These are phyloP conservation scores for Calycina marina DNA, from an alignment of 2,329 filamentous ascomycete species.

Conservation along the genomic window DNA sequence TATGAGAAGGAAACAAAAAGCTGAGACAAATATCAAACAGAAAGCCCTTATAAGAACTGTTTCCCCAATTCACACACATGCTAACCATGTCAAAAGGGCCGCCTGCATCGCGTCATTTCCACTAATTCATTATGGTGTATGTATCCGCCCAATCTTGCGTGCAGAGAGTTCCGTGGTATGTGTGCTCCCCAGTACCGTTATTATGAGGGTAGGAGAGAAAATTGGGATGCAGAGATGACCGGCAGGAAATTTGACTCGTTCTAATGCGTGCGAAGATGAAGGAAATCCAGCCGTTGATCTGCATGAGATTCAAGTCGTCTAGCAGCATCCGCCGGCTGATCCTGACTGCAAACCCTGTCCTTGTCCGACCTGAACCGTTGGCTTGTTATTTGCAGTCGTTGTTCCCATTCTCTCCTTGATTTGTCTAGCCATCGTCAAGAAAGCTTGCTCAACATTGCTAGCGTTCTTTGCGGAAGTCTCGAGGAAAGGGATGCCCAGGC, in stretches of 20 bases:
- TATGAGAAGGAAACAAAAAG: too few species aligned
- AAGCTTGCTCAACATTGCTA: conserved; percentile 98
- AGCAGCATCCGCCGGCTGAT: conserved; percentile 81
- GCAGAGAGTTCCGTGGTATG: conserved; percentile 14
- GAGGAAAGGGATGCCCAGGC: conserved; percentile 95
- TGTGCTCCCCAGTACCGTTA: conserved; percentile 15
- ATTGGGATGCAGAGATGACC: conserved; percentile 16
- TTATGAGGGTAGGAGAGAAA: conserved; percentile 8
- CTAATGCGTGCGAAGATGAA: conserved; percentile 18
- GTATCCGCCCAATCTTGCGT: conserved; percentile 17
- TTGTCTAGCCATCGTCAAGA: conserved; percentile 98
- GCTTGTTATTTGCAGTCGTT: conserved; percentile 91
- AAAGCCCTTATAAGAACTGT: conserved; percentile 6
- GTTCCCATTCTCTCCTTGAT: conserved; percentile 99
- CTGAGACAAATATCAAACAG: too few species aligned
- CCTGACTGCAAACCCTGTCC: conserved; percentile 87
- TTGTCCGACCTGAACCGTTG: conserved; percentile 87
- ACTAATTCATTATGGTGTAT: too few species aligned
- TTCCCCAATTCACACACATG: too few species aligned
- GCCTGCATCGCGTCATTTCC: too few species aligned
- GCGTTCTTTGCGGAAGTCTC: conserved; percentile 99
- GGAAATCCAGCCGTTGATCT: conserved; percentile 14
- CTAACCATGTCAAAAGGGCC: too few species aligned
- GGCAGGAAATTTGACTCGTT: conserved; percentile 20
- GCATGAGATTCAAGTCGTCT: conserved; percentile 30